phyloP scores from a whole-genome alignment of 176 grass and related monocot genomes.

The Chloris gayana region DNA sequence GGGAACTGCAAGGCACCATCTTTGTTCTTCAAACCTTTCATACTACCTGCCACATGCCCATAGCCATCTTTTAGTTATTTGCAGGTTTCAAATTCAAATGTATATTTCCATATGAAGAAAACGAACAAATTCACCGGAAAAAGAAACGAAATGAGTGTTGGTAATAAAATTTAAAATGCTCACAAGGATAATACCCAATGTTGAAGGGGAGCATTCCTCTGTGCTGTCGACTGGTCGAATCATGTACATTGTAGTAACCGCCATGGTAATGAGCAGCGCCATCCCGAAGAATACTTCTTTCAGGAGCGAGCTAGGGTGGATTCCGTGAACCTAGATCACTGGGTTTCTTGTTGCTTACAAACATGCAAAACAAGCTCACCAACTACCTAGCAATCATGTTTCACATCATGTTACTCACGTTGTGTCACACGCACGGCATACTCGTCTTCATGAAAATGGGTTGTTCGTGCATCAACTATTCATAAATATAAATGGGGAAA shows the following conservation, averaged over 20 bases:
- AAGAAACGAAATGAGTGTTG: too few relatives aligned
- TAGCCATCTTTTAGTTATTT: too few relatives aligned
- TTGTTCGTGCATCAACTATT: too few relatives aligned
- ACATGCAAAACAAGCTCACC: constrained; percentile 12
- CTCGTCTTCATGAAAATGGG: too few relatives aligned
- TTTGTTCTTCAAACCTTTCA: background rate
- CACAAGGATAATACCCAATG: background rate
- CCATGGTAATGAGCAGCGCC: background rate
- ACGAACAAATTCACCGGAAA: too few relatives aligned
- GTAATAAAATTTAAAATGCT: too few relatives aligned
- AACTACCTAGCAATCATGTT: constrained; percentile 19
- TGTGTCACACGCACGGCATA: too few relatives aligned
- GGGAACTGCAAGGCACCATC: constrained; percentile 37
- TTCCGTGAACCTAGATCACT: background rate
- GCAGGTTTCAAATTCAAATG: background rate
- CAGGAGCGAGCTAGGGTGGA: background rate
- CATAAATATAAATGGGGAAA: too few relatives aligned
- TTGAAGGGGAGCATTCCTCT: background rate
- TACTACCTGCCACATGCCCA: background rate
- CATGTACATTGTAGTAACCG: constrained; percentile 12
- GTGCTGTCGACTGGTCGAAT: background rate
- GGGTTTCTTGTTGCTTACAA: background rate
- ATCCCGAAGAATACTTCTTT: background rate
- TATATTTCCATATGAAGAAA: too few relatives aligned
- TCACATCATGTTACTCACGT: background rate